Conservation (phyloP, 2,329 filamentous ascomycete species). For the Paracoccidioides brasiliensis region DNA sequence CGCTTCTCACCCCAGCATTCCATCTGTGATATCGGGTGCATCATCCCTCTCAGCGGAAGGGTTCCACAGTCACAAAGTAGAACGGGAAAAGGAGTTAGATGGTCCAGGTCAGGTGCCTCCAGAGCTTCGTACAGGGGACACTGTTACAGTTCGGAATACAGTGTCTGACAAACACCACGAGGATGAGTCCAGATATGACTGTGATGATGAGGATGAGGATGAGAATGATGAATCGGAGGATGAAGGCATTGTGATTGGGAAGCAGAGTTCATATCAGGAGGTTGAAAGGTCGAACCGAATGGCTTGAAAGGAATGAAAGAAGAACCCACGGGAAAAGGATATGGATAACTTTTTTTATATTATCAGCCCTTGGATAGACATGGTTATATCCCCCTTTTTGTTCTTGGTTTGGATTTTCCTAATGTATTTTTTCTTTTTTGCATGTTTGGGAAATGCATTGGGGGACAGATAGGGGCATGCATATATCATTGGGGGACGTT, state of each 20-base stretch:
- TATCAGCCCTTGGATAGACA: background rate
- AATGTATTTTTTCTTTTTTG: background rate
- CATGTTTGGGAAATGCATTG: background rate
- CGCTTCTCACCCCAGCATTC: constrained; percentile 36
- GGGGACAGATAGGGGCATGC: background rate
- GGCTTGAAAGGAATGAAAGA: background rate
- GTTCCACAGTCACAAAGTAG: constrained; percentile 12
- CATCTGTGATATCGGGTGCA: constrained; percentile 32
- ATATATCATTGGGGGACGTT: background rate
- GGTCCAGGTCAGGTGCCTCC: constrained; percentile 19
- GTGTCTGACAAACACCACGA: constrained; percentile 19
- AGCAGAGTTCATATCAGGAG: constrained; percentile 5
- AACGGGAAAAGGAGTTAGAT: constrained; percentile 19
- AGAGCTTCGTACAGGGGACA: constrained; percentile 31
- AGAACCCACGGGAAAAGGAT: background rate
- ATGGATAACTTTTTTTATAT: background rate
- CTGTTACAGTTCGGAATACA: constrained; percentile 23
- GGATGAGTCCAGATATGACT: constrained; percentile 28
- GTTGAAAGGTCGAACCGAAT: background rate
- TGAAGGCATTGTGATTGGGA: constrained; percentile 30
- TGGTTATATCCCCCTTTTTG: background rate
- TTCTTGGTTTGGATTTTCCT: background rate
- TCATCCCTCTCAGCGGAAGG: constrained; percentile 34
- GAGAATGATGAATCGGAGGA: constrained; percentile 30
- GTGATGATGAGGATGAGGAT: constrained; percentile 28